Percentiles rank a stretch among this genome's conserved stretches.
Conservation (phyloP, 805 yeast species). For the Yarrowia divulgata region DNA sequence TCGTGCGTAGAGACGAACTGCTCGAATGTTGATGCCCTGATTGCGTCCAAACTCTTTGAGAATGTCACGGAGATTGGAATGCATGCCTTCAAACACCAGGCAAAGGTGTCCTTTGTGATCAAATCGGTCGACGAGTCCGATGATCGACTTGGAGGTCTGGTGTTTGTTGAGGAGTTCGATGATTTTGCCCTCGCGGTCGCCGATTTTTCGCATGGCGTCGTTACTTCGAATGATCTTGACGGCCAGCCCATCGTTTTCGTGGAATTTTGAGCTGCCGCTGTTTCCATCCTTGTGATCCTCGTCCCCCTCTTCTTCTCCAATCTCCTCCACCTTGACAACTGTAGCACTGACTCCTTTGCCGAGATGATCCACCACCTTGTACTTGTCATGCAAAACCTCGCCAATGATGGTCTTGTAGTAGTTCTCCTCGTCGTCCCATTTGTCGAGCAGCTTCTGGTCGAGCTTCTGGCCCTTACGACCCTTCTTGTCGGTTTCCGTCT, state of each 20-base stretch:
- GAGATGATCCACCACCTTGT: constrained; percentile 46
- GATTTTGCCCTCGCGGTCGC: constrained; percentile 75
- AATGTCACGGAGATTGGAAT: constrained; percentile 77
- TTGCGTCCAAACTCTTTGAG: constrained; percentile 83
- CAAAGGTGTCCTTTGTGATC: constrained; percentile 86
- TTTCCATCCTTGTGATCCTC: neutral
- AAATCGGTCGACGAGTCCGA: constrained; percentile 73
- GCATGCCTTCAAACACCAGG: constrained; percentile 80
- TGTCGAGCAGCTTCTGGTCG: constrained; percentile 46
- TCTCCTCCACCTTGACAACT: constrained; percentile 46
- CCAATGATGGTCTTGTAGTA: constrained; percentile 50
- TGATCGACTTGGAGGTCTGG: constrained; percentile 64
- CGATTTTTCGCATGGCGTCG: constrained; percentile 69
- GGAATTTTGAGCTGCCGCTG: neutral
- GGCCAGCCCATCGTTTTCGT: constrained; percentile 52
- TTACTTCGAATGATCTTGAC: constrained; percentile 70
- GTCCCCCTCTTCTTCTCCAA: neutral
- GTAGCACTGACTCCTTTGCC: constrained; percentile 52
- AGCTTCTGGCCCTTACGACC: constrained; percentile 38
- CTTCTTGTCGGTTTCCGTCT: neutral
- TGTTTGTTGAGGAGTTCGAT: constrained; percentile 63
- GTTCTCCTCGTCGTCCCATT: constrained; percentile 51
- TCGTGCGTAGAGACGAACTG: constrained; percentile 70
- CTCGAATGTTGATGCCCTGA: constrained; percentile 75
- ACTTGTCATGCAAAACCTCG: constrained; percentile 48